Evolutionary conservation across 805 yeast species (phyloP), one percentile per base, ranked within the genome.

Genomic region (Yarrowia sp.): DNA sequence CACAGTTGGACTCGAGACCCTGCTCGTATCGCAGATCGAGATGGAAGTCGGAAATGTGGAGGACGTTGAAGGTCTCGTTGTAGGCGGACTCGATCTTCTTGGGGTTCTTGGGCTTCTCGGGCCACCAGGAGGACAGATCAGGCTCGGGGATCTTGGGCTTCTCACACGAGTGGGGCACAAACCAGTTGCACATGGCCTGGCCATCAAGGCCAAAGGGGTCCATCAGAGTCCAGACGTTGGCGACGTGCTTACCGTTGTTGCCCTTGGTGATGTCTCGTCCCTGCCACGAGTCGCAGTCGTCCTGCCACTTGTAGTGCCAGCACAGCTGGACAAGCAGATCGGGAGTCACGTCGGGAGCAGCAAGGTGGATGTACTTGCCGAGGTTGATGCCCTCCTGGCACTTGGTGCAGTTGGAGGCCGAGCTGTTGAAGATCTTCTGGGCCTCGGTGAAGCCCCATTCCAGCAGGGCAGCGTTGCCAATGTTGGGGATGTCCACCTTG

Each of bases 21-120:
- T 70, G 80, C 65, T 72, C 78, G 72, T 72, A 79, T 62, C 71
- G 81, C 62, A 81, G 71, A 69, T 85, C 82, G 51, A 84, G 72
- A 70, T 86, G 90, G 72, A 86, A 82, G 69, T 86, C 91, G 18
- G 86, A 80, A 24, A 86, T 67, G 67, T 86, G 92, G 64, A 86
- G 74, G 6, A 84, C 90, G 64, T 84, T 82, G 71, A 85, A 82
- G 2, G 78, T 75, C 63, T 78, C 76, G 63, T 68, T 69, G 16
- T 49, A 49, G 22, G 21, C 31, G 22, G 46, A 75, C 65, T 64
- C 74, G 63, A 70, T 81, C 66, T 75, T 78, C 27, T 67, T 69
- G 4, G 82, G 80, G 80, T 81, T 70, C 62, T 77, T 75, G 2
- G 85, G 85, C 4, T 84, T 77, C 18, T 70, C 70, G 21, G 56